phyloP scores from a whole-genome alignment of 768 basidiomycete genomes.

The Mycena vitilis region DNA sequence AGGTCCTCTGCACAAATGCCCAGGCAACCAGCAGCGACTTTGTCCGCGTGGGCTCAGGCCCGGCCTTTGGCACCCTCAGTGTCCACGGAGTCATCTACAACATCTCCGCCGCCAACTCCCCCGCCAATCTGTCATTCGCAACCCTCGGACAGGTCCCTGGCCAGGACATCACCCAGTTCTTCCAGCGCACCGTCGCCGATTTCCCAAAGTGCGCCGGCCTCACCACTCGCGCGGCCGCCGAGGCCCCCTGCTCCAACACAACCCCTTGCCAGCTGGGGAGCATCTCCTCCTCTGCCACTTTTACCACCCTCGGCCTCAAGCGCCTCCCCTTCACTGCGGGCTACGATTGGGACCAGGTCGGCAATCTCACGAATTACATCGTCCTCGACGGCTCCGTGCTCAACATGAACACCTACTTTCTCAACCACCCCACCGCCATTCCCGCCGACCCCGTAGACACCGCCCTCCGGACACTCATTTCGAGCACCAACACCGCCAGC shows the following conservation, averaged over 20 bases:
- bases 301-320: conserved; percentile 68
- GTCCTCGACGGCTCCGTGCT: conserved; percentile 95
- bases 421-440: conserved; percentile 74
- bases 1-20: conserved; percentile 85
- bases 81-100: conserved; percentile 85
- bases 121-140: conserved; percentile 67
- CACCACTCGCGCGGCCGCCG: conserved; percentile 75
- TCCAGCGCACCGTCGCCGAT: conserved; percentile 74
- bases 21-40: conserved; percentile 57
- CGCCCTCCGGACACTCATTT: conserved; percentile 82
- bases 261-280: conserved; percentile 76
- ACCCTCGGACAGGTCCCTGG: conserved; percentile 70
- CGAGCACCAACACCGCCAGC: conserved; percentile 55
- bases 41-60: conserved; percentile 64
- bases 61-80: conserved; percentile 69
- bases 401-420: conserved; percentile 90
- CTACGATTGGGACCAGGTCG: conserved; percentile 92
- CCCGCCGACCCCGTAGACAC: conserved; percentile 82
- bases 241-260: conserved; percentile 72
- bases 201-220: conserved; percentile 75
- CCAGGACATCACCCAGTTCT: conserved; percentile 91
- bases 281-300: conserved; percentile 67
- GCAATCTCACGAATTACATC: conserved; percentile 75
- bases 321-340: conserved; percentile 81
- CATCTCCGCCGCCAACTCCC: conserved; percentile 64